phyloP scores from a whole-genome alignment of 2,329 filamentous ascomycete genomes.

The Aspergillus chevalieri region DNA sequence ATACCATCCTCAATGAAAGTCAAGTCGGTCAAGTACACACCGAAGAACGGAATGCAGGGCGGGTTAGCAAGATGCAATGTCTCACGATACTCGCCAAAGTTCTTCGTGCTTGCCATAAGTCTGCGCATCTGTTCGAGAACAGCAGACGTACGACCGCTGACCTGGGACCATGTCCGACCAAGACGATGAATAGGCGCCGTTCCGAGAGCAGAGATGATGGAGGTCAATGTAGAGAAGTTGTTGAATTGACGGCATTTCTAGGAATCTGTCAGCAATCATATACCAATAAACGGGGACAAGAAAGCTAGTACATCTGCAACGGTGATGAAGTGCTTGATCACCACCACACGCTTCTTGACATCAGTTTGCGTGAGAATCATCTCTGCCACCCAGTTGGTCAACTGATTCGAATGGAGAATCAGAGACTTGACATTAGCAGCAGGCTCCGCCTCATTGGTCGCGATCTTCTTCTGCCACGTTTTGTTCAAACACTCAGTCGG shows the following conservation, averaged over 20 bases:
- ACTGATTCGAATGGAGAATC: constrained; percentile 95
- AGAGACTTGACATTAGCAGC: constrained; percentile 92
- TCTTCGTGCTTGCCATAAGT: constrained; percentile 95
- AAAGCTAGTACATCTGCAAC: constrained; percentile 70
- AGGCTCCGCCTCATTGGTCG: constrained; percentile 63
- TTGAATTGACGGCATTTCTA: constrained; percentile 91
- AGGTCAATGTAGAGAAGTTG: constrained; percentile 96
- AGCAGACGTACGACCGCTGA: constrained; percentile 74
- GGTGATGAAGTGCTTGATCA: constrained; percentile 96
- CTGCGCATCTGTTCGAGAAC: constrained; percentile 85
- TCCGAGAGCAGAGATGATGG: constrained; percentile 91
- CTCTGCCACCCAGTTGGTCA: constrained; percentile 99
- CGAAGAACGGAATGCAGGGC: constrained; percentile 96
- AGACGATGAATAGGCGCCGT: constrained; percentile 93
- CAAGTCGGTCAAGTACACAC: constrained; percentile 92
- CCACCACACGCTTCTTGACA: constrained; percentile 90
- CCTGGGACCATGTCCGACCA: constrained; percentile 88
- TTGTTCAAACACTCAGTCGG: constrained; percentile 96
- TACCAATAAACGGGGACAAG: neutral
- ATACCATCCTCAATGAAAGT: constrained; percentile 99
- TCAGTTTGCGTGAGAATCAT: constrained; percentile 96
- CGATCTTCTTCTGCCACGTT: constrained; percentile 96
- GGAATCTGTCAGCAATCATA: constrained; percentile 9
- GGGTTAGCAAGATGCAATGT: constrained; percentile 87
- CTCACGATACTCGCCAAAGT: constrained; percentile 95